Conservation (phyloP, 176 grass and related monocot genomes). For the Avena sativa region DNA sequence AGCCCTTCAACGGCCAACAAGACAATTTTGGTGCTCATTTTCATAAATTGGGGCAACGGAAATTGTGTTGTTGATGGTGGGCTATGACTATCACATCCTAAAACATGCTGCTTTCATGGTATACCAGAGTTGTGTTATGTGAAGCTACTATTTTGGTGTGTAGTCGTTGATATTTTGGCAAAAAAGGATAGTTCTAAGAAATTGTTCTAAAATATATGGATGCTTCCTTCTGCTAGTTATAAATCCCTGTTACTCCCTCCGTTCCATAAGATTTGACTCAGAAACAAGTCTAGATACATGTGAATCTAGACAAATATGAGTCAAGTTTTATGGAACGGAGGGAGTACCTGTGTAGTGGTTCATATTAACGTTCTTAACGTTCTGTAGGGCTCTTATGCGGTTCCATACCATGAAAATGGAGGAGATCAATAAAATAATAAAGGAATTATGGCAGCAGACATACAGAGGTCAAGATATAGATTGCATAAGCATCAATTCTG, state of each 20-base stretch:
- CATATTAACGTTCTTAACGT: constrained; percentile 20
- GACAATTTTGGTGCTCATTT: background rate
- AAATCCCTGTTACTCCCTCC: background rate
- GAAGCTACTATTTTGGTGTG: background rate
- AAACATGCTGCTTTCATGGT: background rate
- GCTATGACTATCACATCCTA: constrained; percentile 2
- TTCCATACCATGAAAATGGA: constrained; percentile 99
- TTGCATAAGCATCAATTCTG: constrained; percentile 92
- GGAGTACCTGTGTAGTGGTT: background rate
- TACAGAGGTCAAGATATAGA: constrained; percentile 98
- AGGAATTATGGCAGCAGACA: constrained; percentile 98
- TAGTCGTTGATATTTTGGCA: background rate
- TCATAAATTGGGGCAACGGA: background rate
- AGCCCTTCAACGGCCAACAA: background rate
- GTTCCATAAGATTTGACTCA: too few relatives aligned
- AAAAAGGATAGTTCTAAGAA: background rate
- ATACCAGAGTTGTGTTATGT: background rate
- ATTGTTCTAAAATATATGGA: background rate
- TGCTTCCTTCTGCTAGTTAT: background rate
- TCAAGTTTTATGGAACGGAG: too few relatives aligned
- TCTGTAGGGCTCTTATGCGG: constrained; percentile 86
- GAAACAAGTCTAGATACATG: too few relatives aligned
- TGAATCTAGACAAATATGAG: too few relatives aligned
- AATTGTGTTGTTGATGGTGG: background rate
- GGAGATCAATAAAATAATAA: constrained; percentile 99